Evolutionary conservation across 371 early-diverging fungal species (phyloP).

Genomic region (Mortierella sp.): DNA sequence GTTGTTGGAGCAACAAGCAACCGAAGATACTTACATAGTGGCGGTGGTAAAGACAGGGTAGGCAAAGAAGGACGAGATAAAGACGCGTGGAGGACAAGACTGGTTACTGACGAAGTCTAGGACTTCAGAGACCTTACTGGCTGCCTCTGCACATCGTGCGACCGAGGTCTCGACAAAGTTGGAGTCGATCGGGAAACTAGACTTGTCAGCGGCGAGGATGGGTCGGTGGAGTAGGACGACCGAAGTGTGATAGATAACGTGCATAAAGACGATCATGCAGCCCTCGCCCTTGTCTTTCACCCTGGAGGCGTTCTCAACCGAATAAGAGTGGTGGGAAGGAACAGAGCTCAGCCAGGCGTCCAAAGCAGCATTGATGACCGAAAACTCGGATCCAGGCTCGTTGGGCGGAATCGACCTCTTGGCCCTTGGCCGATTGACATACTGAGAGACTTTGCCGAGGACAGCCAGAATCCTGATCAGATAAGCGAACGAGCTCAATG

Average conservation of each 20-base stretch:
- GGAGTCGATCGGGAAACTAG: slow-evolving; percentile 59
- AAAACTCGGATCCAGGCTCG: slow-evolving; percentile 63
- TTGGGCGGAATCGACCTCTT: slow-evolving; percentile 55
- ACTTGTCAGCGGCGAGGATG: slow-evolving; percentile 55
- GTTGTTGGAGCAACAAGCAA: background rate
- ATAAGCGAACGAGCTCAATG: slow-evolving; percentile 56
- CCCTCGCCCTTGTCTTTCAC: slow-evolving; percentile 46
- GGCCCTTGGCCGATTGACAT: slow-evolving; percentile 64
- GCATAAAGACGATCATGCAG: slow-evolving; percentile 52
- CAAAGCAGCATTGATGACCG: slow-evolving; percentile 61
- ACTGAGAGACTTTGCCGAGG: slow-evolving; percentile 66
- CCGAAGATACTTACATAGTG: slow-evolving; percentile 57
- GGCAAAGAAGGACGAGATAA: slow-evolving; percentile 65
- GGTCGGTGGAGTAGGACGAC: slow-evolving; percentile 67
- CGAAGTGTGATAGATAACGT: slow-evolving; percentile 64
- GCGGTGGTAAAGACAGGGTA: slow-evolving; percentile 71
- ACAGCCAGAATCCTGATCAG: slow-evolving; percentile 56
- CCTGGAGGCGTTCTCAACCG: slow-evolving; percentile 51
- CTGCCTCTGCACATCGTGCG: slow-evolving; percentile 64
- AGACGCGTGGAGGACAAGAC: slow-evolving; percentile 44
- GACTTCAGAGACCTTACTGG: slow-evolving; percentile 62
- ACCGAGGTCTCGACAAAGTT: slow-evolving; percentile 61
- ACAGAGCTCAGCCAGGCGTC: slow-evolving; percentile 62
- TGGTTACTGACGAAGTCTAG: slow-evolving; percentile 55
- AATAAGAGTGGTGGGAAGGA: slow-evolving; percentile 58